Base-by-base conservation (phyloP, 305 asterid genomes). In the Fraxinus platypoda region DNA sequence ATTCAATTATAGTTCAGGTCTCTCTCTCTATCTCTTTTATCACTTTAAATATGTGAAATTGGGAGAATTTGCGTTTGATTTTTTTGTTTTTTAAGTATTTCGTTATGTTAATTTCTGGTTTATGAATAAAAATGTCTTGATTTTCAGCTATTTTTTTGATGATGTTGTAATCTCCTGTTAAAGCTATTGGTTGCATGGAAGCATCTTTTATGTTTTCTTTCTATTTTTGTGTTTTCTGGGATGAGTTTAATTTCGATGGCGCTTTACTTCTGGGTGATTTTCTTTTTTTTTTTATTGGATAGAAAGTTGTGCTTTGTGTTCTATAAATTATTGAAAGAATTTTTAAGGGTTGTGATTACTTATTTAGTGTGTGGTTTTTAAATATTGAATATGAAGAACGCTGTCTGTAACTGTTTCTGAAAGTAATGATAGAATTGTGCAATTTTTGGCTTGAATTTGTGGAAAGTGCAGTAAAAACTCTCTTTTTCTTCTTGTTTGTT, bases 1-100 rank as follows among this genome's bases (percentile, higher is more conserved):
- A n/a, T 34, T 80, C 43, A 43, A 33, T 66, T 52, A n/a, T 38
- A 6, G 62, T 78, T 71, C 79, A 83, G 89, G 88, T 88, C 74
- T 49, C 66, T 78, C 66, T 78, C 83, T 81, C 25, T 57, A 37
- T 41, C 2, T 13, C 82, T 25, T n/a, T 62, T 77, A 11, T 75
- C 57, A 12, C 9, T 68, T 21, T n/a, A 17, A 25, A 23, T 62
- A 8, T 8, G 15, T 62, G 15, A 59, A 59, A 59, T 1, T 59
- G 19, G 28, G 30, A 59, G 70, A 78, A 8, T 31, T 8, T 71
- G n/a, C 23, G 30, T 9, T 41, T 80, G 68, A 25, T 35, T 74
- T 59, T 4, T 54, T 43, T 49, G 33, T 64, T 7, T 62, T 21
- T 19, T 5, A 3, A 62, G 31, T 7, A 23, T 62, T 62, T 7